These are phyloP conservation scores for Ceraceosorus bombacis DNA, from an alignment of 1,284 basidiomycete genomes.

Conservation along the genomic window DNA sequence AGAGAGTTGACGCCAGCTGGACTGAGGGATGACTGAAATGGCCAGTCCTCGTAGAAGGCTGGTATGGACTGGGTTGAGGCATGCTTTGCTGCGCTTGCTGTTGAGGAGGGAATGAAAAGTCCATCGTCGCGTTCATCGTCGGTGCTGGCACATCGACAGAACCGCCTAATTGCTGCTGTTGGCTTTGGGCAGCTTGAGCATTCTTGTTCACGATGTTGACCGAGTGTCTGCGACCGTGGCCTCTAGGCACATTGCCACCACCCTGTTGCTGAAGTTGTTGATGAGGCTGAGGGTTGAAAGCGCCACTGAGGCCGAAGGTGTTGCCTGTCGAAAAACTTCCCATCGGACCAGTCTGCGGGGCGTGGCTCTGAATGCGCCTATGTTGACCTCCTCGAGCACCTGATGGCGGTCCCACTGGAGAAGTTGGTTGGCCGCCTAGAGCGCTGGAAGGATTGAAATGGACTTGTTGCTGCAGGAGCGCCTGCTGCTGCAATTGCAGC, in stretches of 20 bases:
- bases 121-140: constrained; percentile 29
- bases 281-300: constrained; percentile 11
- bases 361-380: constrained; percentile 74
- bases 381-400: constrained; percentile 52
- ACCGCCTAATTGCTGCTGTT: constrained; percentile 13
- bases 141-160: not conserved
- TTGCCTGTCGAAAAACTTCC: constrained; percentile 50
- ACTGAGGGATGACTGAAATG: constrained; percentile 40
- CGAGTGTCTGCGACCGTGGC: constrained; percentile 85
- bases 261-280: constrained; percentile 10
- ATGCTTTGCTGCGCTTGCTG: constrained; percentile 8
- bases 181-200: constrained; percentile 35
- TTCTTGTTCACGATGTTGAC: constrained; percentile 65
- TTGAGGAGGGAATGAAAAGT: constrained; percentile 33
- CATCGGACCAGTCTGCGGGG: constrained; percentile 60
- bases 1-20: constrained; percentile 38
- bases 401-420: constrained; percentile 3
- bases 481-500: constrained; percentile 50
- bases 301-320: constrained; percentile 13
- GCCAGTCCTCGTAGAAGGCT: constrained; percentile 16
- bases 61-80: not conserved
- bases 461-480: constrained; percentile 48
- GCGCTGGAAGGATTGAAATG: constrained; percentile 29
- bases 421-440: constrained; percentile 14
- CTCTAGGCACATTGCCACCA: constrained; percentile 51